Evolutionary conservation across 1,284 basidiomycete genomes (phyloP).

Genomic region (Gomphus bonarii): DNA sequence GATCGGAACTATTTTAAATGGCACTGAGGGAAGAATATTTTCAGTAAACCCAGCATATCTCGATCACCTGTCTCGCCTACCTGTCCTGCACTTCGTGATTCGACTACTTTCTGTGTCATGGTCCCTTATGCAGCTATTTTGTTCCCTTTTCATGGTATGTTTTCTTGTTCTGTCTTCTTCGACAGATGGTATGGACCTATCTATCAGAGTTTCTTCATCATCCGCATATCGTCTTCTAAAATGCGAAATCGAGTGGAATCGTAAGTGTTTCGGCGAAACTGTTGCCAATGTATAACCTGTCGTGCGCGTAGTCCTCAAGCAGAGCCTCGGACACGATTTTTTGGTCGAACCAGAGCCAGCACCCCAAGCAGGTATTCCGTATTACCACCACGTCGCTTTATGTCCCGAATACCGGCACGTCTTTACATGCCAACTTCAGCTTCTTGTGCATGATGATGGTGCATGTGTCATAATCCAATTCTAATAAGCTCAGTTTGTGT

Average conservation of each 20-base stretch:
- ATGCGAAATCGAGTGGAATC: background rate
- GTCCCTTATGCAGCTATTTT: background rate
- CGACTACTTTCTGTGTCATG: background rate
- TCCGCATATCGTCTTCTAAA: background rate
- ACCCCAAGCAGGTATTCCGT: background rate
- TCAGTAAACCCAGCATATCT: constrained; percentile 1
- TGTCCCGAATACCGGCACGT: constrained; percentile 4
- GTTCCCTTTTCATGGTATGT: background rate
- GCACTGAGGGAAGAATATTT: background rate
- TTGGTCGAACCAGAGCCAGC: background rate
- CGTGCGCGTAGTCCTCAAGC: background rate
- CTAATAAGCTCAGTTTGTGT: background rate
- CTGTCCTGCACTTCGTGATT: background rate
- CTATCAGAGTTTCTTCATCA: background rate
- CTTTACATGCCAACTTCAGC: background rate
- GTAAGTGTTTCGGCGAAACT: background rate
- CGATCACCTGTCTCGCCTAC: background rate
- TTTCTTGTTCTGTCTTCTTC: background rate
- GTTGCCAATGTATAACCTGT: background rate
- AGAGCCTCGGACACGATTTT: background rate
- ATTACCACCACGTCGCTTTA: background rate
- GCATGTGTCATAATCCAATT: background rate
- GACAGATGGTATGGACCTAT: background rate
- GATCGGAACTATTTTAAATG: background rate
- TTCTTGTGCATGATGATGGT: background rate